Conservation (phyloP, 768 basidiomycete species). For the Filobasidium floriforme region DNA sequence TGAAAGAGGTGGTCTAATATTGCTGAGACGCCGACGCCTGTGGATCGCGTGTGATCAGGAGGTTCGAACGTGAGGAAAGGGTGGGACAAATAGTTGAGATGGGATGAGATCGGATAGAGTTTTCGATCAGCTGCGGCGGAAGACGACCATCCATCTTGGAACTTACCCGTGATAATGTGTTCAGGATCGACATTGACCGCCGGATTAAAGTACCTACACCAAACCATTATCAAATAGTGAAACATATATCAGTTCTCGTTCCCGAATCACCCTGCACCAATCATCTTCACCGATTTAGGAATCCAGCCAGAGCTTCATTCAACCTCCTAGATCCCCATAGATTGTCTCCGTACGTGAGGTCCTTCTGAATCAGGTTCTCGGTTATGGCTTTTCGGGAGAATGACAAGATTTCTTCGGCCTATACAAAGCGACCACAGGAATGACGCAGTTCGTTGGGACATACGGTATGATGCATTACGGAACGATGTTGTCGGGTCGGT, state of each 20-base stretch:
- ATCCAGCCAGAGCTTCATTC: slow-evolving; percentile 30
- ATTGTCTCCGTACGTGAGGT: slow-evolving; percentile 38
- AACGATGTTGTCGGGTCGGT: background rate
- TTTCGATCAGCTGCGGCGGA: too few species aligned
- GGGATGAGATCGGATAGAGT: background rate
- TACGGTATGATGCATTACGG: background rate
- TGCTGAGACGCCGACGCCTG: slow-evolving; percentile 19
- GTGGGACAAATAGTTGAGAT: slow-evolving; percentile 18
- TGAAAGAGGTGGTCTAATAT: slow-evolving; percentile 41
- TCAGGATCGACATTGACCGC: background rate
- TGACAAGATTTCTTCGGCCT: slow-evolving; percentile 1
- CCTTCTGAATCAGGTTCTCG: background rate
- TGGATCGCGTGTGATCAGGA: background rate
- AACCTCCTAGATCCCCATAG: slow-evolving; percentile 40
- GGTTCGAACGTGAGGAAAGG: background rate
- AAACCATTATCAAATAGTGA: background rate
- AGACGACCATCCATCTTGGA: background rate
- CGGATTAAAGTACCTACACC: slow-evolving; percentile 5
- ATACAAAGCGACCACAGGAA: too few species aligned
- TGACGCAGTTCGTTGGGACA: too few species aligned
- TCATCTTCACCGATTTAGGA: slow-evolving; percentile 31
- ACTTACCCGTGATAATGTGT: slow-evolving; percentile 5
- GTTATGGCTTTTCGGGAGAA: background rate
- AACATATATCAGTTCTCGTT: background rate
- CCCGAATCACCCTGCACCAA: background rate